Percentiles rank a stretch among this genome's conserved stretches.
Conservation (phyloP, 345 rosid genomes). For the Heritiera fomes region DNA sequence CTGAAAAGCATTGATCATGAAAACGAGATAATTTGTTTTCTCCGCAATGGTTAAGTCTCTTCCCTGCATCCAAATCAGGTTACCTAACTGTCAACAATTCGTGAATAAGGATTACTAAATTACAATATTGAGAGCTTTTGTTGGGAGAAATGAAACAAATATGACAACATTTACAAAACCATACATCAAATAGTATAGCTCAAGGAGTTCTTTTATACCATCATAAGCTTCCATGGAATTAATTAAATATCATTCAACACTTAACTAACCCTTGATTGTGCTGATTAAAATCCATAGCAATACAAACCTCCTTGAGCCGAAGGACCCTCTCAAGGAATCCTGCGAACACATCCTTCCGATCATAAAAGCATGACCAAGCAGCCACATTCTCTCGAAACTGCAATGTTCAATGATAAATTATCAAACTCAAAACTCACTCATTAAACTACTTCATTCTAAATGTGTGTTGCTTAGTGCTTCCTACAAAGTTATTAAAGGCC, state of each 20-base stretch:
- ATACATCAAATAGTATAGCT: neutral
- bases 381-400: conserved; percentile 98
- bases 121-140: neutral
- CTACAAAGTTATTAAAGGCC: neutral
- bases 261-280: neutral
- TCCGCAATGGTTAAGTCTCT: conserved; percentile 78
- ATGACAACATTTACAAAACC: neutral
- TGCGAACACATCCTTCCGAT: conserved; percentile 63
- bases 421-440: neutral
- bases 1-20: conserved; percentile 98
- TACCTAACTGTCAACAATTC: conserved; percentile 15
- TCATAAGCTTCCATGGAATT: neutral
- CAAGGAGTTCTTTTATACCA: neutral
- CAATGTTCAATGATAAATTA: conserved; percentile 26
- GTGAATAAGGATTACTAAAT: neutral
- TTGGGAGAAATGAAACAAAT: conserved; percentile 1
- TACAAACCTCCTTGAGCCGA: conserved; percentile 84
- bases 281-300: neutral
- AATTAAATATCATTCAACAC: neutral
- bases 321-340: conserved; percentile 82
- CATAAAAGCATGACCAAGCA: conserved; percentile 96
- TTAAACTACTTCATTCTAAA: conserved; percentile 3
- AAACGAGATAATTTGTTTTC: conserved; percentile 91
- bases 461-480: neutral
- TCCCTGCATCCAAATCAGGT: conserved; percentile 55